A percentile compares a stretch with the other conserved stretches of the same genome.
These are phyloP conservation scores for Talinum fruticosum DNA, from an alignment of 148 eudicot genomes.

Conservation along the genomic window DNA sequence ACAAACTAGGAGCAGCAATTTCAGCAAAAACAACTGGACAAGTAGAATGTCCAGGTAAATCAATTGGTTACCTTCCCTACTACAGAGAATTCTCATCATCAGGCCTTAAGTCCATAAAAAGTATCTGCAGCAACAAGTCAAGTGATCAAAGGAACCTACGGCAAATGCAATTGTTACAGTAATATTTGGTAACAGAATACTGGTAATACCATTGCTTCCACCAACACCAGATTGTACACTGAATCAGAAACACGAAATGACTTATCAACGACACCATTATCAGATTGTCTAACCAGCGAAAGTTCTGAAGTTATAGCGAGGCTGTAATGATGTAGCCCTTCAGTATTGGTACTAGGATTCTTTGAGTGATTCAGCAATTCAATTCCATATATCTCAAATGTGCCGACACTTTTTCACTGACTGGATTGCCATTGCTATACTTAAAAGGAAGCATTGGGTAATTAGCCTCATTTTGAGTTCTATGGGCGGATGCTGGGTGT, in stretches of 20 bases:
- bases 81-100: conserved; percentile 44
- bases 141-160: conserved; percentile 13
- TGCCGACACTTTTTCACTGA: conserved; percentile 27
- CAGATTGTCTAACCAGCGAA: conserved; percentile 16
- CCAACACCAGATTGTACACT: conserved; percentile 21
- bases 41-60: background rate
- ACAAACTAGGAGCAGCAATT: background rate
- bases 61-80: conserved; percentile 43
- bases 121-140: conserved; percentile 51
- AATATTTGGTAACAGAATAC: background rate
- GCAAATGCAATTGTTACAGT: background rate
- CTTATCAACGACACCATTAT: conserved; percentile 16
- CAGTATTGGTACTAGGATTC: conserved; percentile 28
- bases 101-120: conserved; percentile 76
- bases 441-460: conserved; percentile 29
- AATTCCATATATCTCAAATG: conserved; percentile 34
- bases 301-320: conserved; percentile 24
- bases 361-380: conserved; percentile 28
- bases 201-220: conserved; percentile 35
- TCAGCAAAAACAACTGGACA: background rate
- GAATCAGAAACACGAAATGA: conserved; percentile 22
- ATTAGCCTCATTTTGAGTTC: conserved; percentile 29
- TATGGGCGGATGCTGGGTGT: conserved; percentile 22
- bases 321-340: conserved; percentile 35
- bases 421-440: conserved; percentile 26